Conservation (phyloP, 805 yeast genomes). For the Saturnispora besseyi region DNA sequence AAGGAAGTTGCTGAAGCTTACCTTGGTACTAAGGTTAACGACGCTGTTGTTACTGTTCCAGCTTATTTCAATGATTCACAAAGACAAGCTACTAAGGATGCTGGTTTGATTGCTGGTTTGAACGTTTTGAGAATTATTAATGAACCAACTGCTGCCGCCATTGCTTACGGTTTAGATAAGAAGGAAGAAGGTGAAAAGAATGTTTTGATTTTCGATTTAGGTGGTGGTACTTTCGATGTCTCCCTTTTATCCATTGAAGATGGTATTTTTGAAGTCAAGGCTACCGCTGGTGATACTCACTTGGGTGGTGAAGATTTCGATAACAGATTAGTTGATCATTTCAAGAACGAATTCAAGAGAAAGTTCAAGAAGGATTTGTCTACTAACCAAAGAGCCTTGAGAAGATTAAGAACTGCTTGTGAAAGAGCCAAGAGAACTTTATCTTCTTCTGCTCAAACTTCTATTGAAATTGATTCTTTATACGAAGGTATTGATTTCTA, state of each 20-base stretch:
- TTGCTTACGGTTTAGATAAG: conserved; percentile 68
- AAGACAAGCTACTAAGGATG: conserved; percentile 75
- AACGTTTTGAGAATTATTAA: conserved; percentile 68
- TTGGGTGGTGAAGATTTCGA: conserved; percentile 85
- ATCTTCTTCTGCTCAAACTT: conserved; percentile 91
- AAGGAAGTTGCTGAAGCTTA: conserved; percentile 55
- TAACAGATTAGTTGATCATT: conserved; percentile 75
- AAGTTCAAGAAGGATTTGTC: conserved; percentile 94
- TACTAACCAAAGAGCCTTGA: conserved; percentile 89
- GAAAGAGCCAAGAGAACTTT: conserved; percentile 99
- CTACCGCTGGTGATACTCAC: conserved; percentile 80
- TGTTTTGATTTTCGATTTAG: conserved; percentile 61
- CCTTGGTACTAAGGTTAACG: conserved; percentile 42
- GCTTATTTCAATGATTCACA: conserved; percentile 79
- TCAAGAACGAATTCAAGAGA: conserved; percentile 93
- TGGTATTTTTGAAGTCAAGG: conserved; percentile 73
- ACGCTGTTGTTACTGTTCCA: conserved; percentile 79
- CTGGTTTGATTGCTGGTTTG: conserved; percentile 68
- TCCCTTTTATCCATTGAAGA: conserved; percentile 70
- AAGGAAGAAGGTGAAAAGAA: conserved; percentile 39
- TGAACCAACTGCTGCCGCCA: conserved; percentile 83
- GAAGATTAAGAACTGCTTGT: conserved; percentile 98
- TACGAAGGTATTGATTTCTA: conserved; percentile 94
- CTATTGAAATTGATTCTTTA: conserved; percentile 90
- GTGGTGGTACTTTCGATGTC: conserved; percentile 82